phyloP scores from a whole-genome alignment of 768 basidiomycete species.

The Phaffia australis region DNA sequence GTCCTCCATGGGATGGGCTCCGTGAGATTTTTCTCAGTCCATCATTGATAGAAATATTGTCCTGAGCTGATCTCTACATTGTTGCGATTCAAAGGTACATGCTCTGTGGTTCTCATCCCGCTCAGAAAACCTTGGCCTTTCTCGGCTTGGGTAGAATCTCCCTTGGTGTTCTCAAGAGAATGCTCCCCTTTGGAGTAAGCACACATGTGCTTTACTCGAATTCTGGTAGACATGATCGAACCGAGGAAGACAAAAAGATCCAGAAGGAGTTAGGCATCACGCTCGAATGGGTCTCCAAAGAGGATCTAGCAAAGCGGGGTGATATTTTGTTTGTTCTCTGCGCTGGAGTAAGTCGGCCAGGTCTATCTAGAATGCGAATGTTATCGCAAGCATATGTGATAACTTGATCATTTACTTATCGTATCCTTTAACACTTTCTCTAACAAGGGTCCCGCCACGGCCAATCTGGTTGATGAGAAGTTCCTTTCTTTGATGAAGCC shows the following conservation, averaged over 20 bases:
- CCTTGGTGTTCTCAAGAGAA: conserved; percentile 65
- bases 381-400: no score
- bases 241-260: conserved; percentile 12
- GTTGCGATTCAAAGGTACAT: conserved; percentile 48
- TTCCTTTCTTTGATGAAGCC: conserved; percentile 79
- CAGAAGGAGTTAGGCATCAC: conserved; percentile 1
- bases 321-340: conserved; percentile 72
- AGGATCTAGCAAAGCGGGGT: conserved; percentile 60
- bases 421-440: conserved; percentile 30
- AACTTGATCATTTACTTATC: not conserved
- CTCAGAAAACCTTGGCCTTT: conserved; percentile 60
- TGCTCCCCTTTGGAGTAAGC: conserved; percentile 71
- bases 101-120: conserved; percentile 56
- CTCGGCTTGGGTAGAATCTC: conserved; percentile 92
- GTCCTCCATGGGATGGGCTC: no score
- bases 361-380: conserved; percentile 31
- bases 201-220: conserved; percentile 51
- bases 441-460: conserved; percentile 60
- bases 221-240: conserved; percentile 6
- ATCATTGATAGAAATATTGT: conserved; percentile 14
- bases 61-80: not conserved
- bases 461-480: conserved; percentile 57
- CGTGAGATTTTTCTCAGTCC: not conserved
- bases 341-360: not conserved
- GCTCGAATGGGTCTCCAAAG: conserved; percentile 34